Base-by-base conservation (phyloP, 768 basidiomycete species). In the Erythrobasidium yunnanense region DNA sequence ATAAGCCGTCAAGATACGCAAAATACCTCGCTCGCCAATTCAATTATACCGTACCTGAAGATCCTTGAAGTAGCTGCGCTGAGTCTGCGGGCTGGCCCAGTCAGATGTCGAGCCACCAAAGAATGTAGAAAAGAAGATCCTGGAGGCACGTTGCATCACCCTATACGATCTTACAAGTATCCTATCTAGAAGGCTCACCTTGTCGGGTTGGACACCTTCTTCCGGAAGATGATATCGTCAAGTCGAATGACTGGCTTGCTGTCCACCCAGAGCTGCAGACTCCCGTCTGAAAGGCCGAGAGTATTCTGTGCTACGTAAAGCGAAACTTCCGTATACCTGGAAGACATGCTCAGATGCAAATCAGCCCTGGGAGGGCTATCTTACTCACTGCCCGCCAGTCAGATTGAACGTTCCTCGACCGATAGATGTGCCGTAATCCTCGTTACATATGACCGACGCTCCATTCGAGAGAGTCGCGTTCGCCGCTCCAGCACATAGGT, bases 401-500 rank as follows among this genome's bases (percentile, higher is more conserved):
- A 57, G 45, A 51, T 25, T 8, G 32, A 57, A 57, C 25, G 25
- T 33, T 15, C 55, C 55, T 7, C 55, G 55, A 5, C 55, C 55
- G 22, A 57, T 32, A 4, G 55, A 57, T 11, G 55, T 57, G 15
- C 55, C 55, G 38, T 57, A 57, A 23, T 65, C 52, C 18, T 20
- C 18, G 53, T 65, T 65, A 20, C 50, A 54, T 47, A 65, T 65
- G 23, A 65, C 50, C 25, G 27, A 18, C 4, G 25, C 53, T 2
- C 27, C 13, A 29, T 55, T 35, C 6, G 49, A 54, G 18, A 11
- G 5, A 22, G 51, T 49, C 13, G 20, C 25, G 33, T 63, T 49
- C 13, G 63, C 18, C 18, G 49, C 8, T 17, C 86, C 82, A 77
- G 87, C 80, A 29, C 80, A 77, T 69, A 88, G 79, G 17, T 81